Evolutionary conservation across 106 monocot genomes (phyloP), one percentile per base, ranked within the genome.

Genomic region (Dendrobium catenatum): DNA sequence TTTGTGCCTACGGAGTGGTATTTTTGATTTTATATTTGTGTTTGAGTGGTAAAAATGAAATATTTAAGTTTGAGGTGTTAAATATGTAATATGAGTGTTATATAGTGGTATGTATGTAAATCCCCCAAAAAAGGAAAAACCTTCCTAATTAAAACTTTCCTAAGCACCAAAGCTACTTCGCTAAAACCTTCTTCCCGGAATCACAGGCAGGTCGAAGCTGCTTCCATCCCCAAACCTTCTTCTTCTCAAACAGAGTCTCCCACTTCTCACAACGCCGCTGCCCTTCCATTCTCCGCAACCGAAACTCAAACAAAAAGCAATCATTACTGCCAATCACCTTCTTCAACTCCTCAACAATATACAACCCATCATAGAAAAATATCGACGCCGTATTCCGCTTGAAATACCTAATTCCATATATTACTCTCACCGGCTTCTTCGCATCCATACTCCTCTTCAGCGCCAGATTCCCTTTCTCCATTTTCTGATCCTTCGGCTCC

Each of bases 281-380:
- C 47, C 84, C 89, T 64, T 88, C 86, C 13, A 85, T 81, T 29
- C 88, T 89, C 79, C 83, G 82, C 58, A 91, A 76, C 73, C 79
- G 76, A 72, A 87, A 89, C 79, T 86, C 85, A 24, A 83, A 89
- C 56, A 85, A 80, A 49, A 31, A 55, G 79, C 78, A 89, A 18
- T 86, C 91, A 79, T 87, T 82, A 31, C 55, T 46, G 48, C 79
- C 88, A 49, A 42, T 79, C 68, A 83, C 86, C 22, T 19, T 27
- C 85, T 83, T 83, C 51, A 72, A 89, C 20, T 74, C 72, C 79
- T 91, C 91, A 78, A 91, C 85, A 6, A 82, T 13, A 73, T 91
- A 91, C 73, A 91, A 74, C 8, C 91, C 91, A 82, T 86, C 86
- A 75, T 90, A 90, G 19, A 81, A 81, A 64, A 86, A 91, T 55